These are phyloP conservation scores for Penicillium crustosum DNA, from an alignment of 2,329 filamentous ascomycete genomes.

Conservation along the genomic window DNA sequence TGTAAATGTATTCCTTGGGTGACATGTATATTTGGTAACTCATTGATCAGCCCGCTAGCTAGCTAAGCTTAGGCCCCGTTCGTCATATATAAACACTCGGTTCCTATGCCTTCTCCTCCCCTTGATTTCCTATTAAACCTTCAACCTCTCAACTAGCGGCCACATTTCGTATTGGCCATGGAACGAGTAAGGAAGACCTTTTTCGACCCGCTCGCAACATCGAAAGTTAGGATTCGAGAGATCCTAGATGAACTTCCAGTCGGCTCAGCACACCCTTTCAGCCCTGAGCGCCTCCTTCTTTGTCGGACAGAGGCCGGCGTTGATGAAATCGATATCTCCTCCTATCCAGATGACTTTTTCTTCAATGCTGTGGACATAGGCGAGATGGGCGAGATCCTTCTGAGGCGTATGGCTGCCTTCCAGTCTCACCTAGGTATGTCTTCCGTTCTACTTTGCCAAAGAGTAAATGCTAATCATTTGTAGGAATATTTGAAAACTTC, in stretches of 20 bases:
- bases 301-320: background rate
- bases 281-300: background rate
- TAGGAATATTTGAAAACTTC: too few species aligned
- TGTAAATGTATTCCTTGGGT: too few species aligned
- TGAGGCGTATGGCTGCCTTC: background rate
- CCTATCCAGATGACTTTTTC: background rate
- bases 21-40: too few species aligned
- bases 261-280: constrained; percentile 3
- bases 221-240: background rate
- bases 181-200: background rate
- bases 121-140: background rate
- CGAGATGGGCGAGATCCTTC: background rate
- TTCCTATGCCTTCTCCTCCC: background rate
- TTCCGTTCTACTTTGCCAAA: too few species aligned
- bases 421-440: background rate
- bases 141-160: background rate
- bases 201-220: background rate
- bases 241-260: background rate
- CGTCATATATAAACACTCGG: background rate
- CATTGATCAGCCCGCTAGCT: too few species aligned
- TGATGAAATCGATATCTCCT: background rate
- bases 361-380: background rate
- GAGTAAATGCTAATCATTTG: too few species aligned
- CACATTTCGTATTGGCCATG: background rate
- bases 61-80: background rate